Percentiles rank a stretch among this genome's conserved stretches.
These are phyloP conservation scores for Xylaria bambusicola DNA, from an alignment of 495 filamentous ascomycete species.

Conservation along the genomic window DNA sequence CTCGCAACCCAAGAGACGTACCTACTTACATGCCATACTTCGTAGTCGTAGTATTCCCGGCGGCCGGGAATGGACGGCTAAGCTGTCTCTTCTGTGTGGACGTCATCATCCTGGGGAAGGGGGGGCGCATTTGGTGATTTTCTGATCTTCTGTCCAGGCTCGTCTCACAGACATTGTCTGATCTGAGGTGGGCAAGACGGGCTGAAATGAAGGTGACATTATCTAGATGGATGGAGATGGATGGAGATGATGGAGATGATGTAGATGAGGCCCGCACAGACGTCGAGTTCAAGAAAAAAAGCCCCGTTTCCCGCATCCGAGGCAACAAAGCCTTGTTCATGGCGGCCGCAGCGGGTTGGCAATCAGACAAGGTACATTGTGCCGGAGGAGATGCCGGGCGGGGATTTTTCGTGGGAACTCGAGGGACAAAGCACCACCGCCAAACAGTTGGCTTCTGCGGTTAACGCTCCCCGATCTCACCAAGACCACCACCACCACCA, in stretches of 20 bases:
- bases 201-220: background rate
- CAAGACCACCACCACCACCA: slow-evolving; percentile 3
- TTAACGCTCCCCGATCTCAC: slow-evolving; percentile 32
- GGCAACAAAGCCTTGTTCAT: slow-evolving; percentile 26
- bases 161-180: slow-evolving; percentile 18
- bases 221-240: too few relatives aligned
- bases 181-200: slow-evolving; percentile 10
- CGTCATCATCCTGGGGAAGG: slow-evolving; percentile 17
- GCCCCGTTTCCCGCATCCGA: slow-evolving; percentile 30
- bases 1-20: slow-evolving; percentile 27
- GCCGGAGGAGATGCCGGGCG: slow-evolving; percentile 20
- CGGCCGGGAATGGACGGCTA: slow-evolving; percentile 29
- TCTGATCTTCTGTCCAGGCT: too few relatives aligned
- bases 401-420: slow-evolving; percentile 19
- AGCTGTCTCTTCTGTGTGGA: slow-evolving; percentile 15
- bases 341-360: slow-evolving; percentile 12
- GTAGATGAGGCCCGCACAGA: slow-evolving; percentile 34
- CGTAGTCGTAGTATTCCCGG: too few relatives aligned
- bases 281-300: slow-evolving; percentile 29
- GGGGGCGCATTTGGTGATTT: slow-evolving; percentile 6
- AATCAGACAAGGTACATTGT: slow-evolving; percentile 19
- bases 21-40: too few relatives aligned
- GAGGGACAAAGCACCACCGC: slow-evolving; percentile 19
- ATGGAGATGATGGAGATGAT: background rate
- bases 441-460: slow-evolving; percentile 28